phyloP scores from a whole-genome alignment of 2,329 filamentous ascomycete genomes.

The Chaetomium sp. region DNA sequence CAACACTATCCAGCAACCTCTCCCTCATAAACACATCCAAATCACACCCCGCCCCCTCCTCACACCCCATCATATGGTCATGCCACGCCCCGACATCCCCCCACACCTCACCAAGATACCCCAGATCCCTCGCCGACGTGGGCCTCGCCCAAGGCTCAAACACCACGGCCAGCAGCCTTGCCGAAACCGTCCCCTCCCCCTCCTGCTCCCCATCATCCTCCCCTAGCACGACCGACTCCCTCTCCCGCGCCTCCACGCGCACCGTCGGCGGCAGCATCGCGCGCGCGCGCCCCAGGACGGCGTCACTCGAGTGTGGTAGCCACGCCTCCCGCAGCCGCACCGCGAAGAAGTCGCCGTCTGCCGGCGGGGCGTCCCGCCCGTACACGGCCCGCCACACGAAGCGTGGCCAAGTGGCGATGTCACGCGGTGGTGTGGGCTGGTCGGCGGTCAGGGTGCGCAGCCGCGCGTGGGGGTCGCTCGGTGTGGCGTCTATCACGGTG shows the following conservation, averaged over 20 bases:
- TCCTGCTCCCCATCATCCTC: neutral
- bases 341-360: neutral
- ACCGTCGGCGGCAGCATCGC: neutral
- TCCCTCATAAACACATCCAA: neutral
- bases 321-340: neutral
- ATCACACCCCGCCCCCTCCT: neutral
- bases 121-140: neutral
- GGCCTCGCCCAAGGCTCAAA: neutral
- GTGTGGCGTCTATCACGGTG: too few species aligned
- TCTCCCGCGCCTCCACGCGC: neutral
- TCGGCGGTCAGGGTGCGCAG: neutral
- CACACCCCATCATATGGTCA: neutral
- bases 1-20: neutral
- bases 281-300: neutral
- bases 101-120: neutral
- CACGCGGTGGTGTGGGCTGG: neutral
- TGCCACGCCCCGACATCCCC: neutral
- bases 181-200: neutral
- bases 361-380: neutral
- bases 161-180: neutral
- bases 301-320: neutral
- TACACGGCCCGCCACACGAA: neutral
- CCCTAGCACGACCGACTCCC: neutral
- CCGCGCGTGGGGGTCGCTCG: neutral
- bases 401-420: neutral